phyloP scores from a whole-genome alignment of 441 rosid genomes.

The Erodium chrysanthum region DNA sequence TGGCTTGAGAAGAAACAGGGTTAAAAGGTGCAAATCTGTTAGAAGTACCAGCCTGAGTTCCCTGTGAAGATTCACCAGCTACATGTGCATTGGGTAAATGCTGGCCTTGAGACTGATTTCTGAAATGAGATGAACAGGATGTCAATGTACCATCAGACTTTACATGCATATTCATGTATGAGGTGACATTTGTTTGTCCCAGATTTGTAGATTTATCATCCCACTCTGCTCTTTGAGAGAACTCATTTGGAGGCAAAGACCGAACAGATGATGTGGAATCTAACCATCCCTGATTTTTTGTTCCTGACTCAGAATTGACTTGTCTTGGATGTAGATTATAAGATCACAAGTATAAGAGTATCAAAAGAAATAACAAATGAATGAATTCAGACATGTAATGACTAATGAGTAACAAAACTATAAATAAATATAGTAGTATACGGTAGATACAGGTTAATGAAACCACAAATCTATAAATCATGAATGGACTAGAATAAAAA shows the following conservation, averaged over 20 bases:
- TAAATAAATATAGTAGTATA: neutral
- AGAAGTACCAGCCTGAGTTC: constrained; percentile 17
- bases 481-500: neutral
- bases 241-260: constrained; percentile 4
- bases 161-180: constrained; percentile 29
- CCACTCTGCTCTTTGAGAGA: constrained; percentile 6
- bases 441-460: neutral
- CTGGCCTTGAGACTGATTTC: constrained; percentile 36
- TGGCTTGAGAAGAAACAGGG: constrained; percentile 26
- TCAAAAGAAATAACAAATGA: neutral
- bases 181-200: constrained; percentile 25
- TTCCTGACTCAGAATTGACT: constrained; percentile 5
- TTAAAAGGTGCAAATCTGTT: constrained; percentile 20
- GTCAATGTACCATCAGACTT: constrained; percentile 23
- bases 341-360: neutral
- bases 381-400: neutral
- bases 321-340: constrained; percentile 5
- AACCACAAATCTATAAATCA: constrained; percentile 4
- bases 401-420: neutral
- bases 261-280: constrained; percentile 1
- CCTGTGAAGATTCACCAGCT: constrained; percentile 30
- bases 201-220: constrained; percentile 10
- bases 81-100: constrained; percentile 24
- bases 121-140: constrained; percentile 36
- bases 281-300: neutral